Evolutionary conservation across 2,329 filamentous ascomycete genomes (phyloP).

Genomic region (Colletotrichum zoysiae): DNA sequence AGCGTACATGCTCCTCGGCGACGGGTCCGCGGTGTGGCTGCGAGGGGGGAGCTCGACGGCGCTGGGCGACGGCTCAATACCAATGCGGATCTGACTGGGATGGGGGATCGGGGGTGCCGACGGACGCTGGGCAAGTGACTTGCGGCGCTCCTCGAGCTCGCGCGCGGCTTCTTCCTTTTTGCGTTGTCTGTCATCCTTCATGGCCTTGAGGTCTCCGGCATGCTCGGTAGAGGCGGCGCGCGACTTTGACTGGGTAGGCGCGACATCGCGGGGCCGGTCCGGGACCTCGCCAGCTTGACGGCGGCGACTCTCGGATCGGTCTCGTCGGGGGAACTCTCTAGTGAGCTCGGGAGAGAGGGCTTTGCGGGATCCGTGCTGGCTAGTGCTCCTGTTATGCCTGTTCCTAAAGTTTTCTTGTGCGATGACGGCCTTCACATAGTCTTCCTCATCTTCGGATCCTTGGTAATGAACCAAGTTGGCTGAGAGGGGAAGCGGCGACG

Average conservation of each 20-base stretch:
- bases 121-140: conserved; percentile 84
- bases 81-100: conserved; percentile 66
- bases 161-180: conserved; percentile 83
- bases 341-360: conserved; percentile 52
- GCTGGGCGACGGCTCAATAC: conserved; percentile 46
- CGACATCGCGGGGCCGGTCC: conserved; percentile 45
- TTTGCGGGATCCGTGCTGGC: conserved; percentile 53
- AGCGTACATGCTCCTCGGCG: conserved; percentile 62
- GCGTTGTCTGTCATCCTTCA: conserved; percentile 71
- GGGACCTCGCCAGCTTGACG: conserved; percentile 49
- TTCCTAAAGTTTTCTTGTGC: conserved; percentile 69
- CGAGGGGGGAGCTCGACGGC: conserved; percentile 64
- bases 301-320: conserved; percentile 57
- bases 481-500: conserved; percentile 83
- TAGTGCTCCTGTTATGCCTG: conserved; percentile 66
- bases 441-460: conserved; percentile 75
- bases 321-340: conserved; percentile 49
- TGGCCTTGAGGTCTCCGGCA: conserved; percentile 66
- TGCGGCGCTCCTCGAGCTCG: conserved; percentile 88
- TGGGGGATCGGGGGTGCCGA: conserved; percentile 85
- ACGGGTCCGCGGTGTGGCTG: conserved; percentile 75
- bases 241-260: conserved; percentile 48
- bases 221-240: conserved; percentile 60
- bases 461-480: conserved; percentile 66
- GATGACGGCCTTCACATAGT: conserved; percentile 65